These are phyloP conservation scores for Ciborinia camelliae DNA, from an alignment of 2,329 filamentous ascomycete genomes.

Conservation along the genomic window DNA sequence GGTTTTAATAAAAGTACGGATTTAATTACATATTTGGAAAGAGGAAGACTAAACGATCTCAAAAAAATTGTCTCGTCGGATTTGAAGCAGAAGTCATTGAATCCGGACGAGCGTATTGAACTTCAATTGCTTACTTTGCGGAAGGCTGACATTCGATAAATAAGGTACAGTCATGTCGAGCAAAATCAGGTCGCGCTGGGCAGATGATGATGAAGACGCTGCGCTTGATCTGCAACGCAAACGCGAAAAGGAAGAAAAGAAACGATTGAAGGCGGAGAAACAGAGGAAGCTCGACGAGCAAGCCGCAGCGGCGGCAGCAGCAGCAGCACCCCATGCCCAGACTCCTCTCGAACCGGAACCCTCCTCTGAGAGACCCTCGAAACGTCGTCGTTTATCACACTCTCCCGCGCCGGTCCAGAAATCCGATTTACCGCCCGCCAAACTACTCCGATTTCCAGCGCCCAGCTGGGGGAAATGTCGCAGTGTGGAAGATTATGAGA, in stretches of 20 bases:
- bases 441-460: conserved; percentile 68
- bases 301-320: conserved; percentile 34
- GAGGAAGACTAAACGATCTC: not conserved
- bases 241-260: conserved; percentile 85
- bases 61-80: not conserved
- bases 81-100: not conserved
- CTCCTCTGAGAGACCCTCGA: conserved; percentile 54
- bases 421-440: conserved; percentile 43
- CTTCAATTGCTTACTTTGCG: not conserved
- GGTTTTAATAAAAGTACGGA: not conserved
- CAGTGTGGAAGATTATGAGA: conserved; percentile 84
- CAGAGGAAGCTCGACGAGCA: conserved; percentile 61
- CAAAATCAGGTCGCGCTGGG: conserved; percentile 70
- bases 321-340: conserved; percentile 39
- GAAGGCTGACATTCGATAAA: not conserved
- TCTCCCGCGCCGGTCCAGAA: conserved; percentile 31
- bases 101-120: not conserved
- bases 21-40: not conserved
- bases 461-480: conserved; percentile 67
- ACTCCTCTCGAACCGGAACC: conserved; percentile 36
- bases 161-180: conserved; percentile 12
- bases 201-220: conserved; percentile 76
- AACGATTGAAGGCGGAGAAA: conserved; percentile 77
- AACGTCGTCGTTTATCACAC: conserved; percentile 53
- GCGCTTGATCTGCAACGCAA: conserved; percentile 69